Base-by-base conservation (phyloP, 257 asterid genomes). In the Plectranthus barbatus region DNA sequence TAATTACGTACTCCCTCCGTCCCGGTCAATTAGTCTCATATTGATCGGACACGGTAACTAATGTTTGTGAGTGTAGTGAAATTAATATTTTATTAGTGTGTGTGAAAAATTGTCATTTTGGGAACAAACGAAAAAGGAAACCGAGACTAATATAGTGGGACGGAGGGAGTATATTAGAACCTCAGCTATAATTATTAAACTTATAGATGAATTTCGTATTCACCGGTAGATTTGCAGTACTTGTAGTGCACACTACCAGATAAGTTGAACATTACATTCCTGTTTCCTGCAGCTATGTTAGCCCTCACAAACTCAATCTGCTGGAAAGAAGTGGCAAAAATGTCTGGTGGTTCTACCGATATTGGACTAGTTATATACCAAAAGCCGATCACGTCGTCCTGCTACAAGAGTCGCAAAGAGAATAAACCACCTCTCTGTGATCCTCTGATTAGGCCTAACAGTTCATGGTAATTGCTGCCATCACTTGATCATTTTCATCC, bases 351-450 rank as follows among this genome's bases (percentile, higher is more conserved):
- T 41, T 44, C 74, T 49, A 73, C 87, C 53, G 77, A 78, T 42
- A 46, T 87, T 47, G 97, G 97, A 67, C 44, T 87, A 55, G 97
- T 80, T 66, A 77, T 93, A 48, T 93, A 76, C 80, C 96, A 84
- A 74, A 93, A 93, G 81, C 90, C 99, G 1, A 53, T 73, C 42
- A 72, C 94, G 36, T 72, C 95, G 55, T 83, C 91, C 46, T 90
- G 97, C 83, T 90, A 87, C 60, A 72, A 78, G 72, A 81, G 65
- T 54, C 87, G 87, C 21, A 80, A 73, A 71, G 83, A 72, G 79
- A 81, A 76, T 24, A 72, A 71, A 23, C 94, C 96, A 9, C 97
- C 95, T 46, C 49, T 87, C 19, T 93, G 97, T 58, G 83, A 90
- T 55, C 73, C 59, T 73, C 55, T 60, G 31, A 80, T 66, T 37